Evolutionary conservation across 371 early-diverging fungal genomes (phyloP), one percentile per base, ranked within the genome.

Genomic region (Lichtheimia corymbifera): DNA sequence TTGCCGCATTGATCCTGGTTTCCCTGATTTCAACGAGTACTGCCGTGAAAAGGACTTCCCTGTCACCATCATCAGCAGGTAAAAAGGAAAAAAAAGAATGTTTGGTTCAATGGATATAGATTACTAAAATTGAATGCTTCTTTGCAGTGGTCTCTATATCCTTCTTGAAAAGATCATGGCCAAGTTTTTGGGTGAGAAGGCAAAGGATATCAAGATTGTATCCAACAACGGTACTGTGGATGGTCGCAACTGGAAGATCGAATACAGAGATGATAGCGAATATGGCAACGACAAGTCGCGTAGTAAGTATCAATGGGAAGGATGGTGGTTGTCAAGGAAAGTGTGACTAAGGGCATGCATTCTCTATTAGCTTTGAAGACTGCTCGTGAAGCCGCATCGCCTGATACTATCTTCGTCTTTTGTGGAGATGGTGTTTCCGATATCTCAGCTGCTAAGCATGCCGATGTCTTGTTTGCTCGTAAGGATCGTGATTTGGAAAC

Each of bases 361-460:
- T 18, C 18, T 40, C 50, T 15, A 35, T 17, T 52, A 79, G 79
- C 76, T 22, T 51, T 79, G 20, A 59, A 61, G 44, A 58, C 70
- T 53, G 76, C 80, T 41, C 74, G 80, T 55, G 71, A 64, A 30
- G 55, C 62, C 11, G 70, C 70, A 35, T 35, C 70, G 0, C 55
- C 67, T 18, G 77, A 65, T 65, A 80, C 65, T 14, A 71, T 79
- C 42, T 74, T 86, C 56, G 71, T 90, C 3, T 90, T 88, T 58
- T 77, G 84, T 28, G 90, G 90, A 20, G 90, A 90, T 66, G 89
- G 90, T 42, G 83, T 90, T 0, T 82, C 83, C 1, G 90, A 90
- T 63, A 80, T 90, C 30, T 82, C 82, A 2, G 88, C 87, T n/a
- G 88, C 90, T n/a, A 67, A 74, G 47, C 83, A 85, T 45, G 85